phyloP scores from a whole-genome alignment of 2,329 filamentous ascomycete genomes.

The Periconia sp. region DNA sequence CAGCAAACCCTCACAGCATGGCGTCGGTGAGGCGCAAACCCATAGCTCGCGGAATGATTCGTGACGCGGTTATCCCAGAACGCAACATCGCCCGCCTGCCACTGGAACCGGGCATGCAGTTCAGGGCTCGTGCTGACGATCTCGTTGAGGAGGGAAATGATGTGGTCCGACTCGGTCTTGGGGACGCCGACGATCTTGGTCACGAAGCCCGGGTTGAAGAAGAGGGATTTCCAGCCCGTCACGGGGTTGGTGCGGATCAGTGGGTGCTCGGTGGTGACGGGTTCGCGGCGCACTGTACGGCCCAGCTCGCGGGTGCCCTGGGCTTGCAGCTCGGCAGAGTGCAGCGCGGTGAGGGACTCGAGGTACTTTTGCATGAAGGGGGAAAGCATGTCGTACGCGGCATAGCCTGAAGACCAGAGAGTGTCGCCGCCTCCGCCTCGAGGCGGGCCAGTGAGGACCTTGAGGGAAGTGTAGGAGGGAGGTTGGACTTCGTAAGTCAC shows the following conservation, averaged over 20 bases:
- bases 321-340: constrained; percentile 58
- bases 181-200: constrained; percentile 61
- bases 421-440: constrained; percentile 60
- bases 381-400: constrained; percentile 60
- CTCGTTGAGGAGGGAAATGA: constrained; percentile 56
- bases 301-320: constrained; percentile 53
- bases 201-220: constrained; percentile 62
- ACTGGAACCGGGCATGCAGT: constrained; percentile 67
- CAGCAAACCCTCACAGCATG: constrained; percentile 56
- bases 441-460: constrained; percentile 56
- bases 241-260: constrained; percentile 62
- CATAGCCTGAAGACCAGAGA: constrained; percentile 61
- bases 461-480: constrained; percentile 59
- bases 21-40: constrained; percentile 58
- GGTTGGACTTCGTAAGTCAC: constrained; percentile 61
- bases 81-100: constrained; percentile 66
- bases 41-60: constrained; percentile 59
- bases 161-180: constrained; percentile 57
- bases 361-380: constrained; percentile 60
- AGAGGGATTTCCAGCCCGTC: constrained; percentile 63
- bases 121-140: constrained; percentile 64
- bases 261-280: constrained; percentile 58
- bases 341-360: constrained; percentile 58
- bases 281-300: constrained; percentile 55
- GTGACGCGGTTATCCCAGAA: constrained; percentile 68